Evolutionary conservation across 192 early-diverging fungal species (phyloP).

Genomic region (Coemansia sp.): DNA sequence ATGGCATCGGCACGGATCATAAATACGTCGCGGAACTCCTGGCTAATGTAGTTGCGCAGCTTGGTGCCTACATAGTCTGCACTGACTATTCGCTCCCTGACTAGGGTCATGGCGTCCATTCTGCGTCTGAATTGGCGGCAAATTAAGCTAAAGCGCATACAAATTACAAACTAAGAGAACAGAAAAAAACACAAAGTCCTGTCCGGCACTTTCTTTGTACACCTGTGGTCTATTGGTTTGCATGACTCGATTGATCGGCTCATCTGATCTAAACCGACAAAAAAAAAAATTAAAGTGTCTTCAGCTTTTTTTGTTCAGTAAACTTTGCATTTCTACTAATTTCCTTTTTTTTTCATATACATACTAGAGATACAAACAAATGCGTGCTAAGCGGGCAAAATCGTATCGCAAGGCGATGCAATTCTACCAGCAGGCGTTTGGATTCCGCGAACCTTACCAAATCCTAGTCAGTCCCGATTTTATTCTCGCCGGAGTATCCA

Average conservation of each 20-base stretch:
- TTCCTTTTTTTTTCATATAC: background rate
- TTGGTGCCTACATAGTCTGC: slow-evolving; percentile 19
- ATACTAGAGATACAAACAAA: slow-evolving; percentile 32
- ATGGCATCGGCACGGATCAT: slow-evolving; percentile 28
- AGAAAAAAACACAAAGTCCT: background rate
- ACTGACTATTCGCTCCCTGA: slow-evolving; percentile 15
- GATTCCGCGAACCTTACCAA: slow-evolving; percentile 93
- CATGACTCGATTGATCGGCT: background rate
- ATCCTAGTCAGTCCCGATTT: slow-evolving; percentile 85
- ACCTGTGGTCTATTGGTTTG: background rate
- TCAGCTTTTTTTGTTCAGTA: background rate
- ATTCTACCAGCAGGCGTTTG: slow-evolving; percentile 77
- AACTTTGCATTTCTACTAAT: background rate
- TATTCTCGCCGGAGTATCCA: slow-evolving; percentile 63
- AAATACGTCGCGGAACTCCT: slow-evolving; percentile 35
- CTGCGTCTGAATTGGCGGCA: background rate
- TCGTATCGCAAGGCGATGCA: slow-evolving; percentile 78
- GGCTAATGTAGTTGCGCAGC: slow-evolving; percentile 39
- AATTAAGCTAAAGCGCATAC: slow-evolving; percentile 5
- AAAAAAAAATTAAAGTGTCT: background rate
- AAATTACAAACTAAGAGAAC: background rate
- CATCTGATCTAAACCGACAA: slow-evolving; percentile 1
- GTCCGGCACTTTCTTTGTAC: background rate
- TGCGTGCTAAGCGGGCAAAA: slow-evolving; percentile 85
- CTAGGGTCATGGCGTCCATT: background rate